Evolutionary conservation across 306 rosid genomes (phyloP).

Genomic region (Vigna unguiculata): DNA sequence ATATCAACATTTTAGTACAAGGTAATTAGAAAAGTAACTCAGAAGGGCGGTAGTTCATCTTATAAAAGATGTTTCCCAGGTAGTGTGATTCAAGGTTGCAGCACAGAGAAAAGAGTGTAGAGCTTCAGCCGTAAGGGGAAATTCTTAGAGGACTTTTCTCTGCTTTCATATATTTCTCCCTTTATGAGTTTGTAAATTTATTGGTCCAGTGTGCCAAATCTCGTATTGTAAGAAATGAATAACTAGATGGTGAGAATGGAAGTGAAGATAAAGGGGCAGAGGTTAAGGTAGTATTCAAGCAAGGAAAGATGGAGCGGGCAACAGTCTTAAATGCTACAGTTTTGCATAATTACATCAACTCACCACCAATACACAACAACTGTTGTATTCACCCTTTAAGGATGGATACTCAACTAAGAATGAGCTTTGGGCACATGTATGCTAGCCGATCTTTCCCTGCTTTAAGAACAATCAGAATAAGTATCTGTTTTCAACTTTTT

Average conservation of each 20-base stretch:
- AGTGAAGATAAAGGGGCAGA: neutral
- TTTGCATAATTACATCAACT: neutral
- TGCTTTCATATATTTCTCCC: neutral
- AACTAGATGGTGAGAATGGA: neutral
- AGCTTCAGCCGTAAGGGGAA: neutral
- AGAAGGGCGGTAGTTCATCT: too few relatives aligned
- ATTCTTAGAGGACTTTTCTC: neutral
- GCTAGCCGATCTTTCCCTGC: neutral
- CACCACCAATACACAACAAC: neutral
- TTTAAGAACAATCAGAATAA: neutral
- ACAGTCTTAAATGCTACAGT: neutral
- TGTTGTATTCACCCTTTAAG: neutral
- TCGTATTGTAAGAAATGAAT: neutral
- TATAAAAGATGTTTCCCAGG: too few relatives aligned
- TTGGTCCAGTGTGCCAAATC: neutral
- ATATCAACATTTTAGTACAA: too few relatives aligned
- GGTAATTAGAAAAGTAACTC: too few relatives aligned
- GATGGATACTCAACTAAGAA: neutral
- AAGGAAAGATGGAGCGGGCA: neutral
- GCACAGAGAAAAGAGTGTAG: neutral
- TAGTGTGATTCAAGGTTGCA: neutral
- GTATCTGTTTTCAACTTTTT: neutral
- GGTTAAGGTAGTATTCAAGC: neutral
- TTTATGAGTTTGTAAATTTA: neutral
- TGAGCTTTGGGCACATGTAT: neutral